Evolutionary conservation across 257 asterid species (phyloP).

Genomic region (Solanum etuberosum): DNA sequence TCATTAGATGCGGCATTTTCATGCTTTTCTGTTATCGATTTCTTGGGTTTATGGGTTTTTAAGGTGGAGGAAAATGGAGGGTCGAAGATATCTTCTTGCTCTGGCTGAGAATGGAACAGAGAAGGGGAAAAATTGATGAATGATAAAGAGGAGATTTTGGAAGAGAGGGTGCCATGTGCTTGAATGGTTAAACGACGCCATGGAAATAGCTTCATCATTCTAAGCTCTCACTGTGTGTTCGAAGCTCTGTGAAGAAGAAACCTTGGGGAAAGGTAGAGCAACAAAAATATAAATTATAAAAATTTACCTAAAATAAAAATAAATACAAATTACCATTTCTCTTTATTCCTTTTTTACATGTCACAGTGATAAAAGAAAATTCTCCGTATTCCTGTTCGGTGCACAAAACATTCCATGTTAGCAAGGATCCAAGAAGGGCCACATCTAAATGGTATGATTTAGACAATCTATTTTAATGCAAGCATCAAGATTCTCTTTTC

Average conservation of each 20-base stretch:
- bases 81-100: conserved; percentile 26
- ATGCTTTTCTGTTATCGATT: background rate
- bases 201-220: conserved; percentile 34
- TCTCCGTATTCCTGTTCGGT: no score
- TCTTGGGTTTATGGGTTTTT: conserved; percentile 6
- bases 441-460: background rate
- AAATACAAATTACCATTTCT: background rate
- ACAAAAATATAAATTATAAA: background rate
- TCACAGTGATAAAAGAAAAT: background rate
- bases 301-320: no score
- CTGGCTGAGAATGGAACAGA: conserved; percentile 12
- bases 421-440: no score
- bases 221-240: background rate
- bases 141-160: background rate
- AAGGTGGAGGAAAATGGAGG: conserved; percentile 50
- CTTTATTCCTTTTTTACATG: background rate
- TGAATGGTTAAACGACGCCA: conserved; percentile 29
- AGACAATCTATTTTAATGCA: background rate
- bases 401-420: no score
- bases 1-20: background rate
- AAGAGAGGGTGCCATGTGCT: background rate
- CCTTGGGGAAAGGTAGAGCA: background rate
- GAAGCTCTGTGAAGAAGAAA: background rate
- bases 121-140: conserved; percentile 9
- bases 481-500: background rate